Evolutionary conservation across 2,329 filamentous ascomycete genomes (phyloP), one percentile per base, ranked within the genome.

Genomic region (Beauveria bassiana): DNA sequence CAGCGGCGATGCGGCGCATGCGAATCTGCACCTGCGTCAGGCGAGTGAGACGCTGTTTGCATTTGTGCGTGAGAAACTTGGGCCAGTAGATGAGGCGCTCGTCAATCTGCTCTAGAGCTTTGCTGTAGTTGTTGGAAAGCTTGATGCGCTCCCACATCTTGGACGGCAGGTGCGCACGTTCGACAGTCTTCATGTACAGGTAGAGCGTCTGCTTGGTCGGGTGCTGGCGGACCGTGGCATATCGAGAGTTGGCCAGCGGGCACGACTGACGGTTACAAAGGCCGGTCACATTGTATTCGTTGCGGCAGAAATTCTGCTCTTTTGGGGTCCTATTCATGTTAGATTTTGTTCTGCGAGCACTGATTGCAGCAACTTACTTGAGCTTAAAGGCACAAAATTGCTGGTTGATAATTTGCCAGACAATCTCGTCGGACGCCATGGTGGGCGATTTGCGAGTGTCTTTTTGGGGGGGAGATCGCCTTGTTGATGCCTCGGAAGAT

Each of bases 321-420:
- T 93, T 96, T 26, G 90, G 90, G 22, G 88, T 91, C 79, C 86
- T 91, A 70, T 26, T 8, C 62, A 5, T 56, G 66, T 79, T 66
- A 78, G 71, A 40, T 47, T 22, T 52, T 31, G 24, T 24, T 20
- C 10, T 12, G 40, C 1, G 0, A 16, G 12, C 22, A 38, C n/a
- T 18, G 20, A 12, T 34, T n/a, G 20, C n/a, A 10, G 18, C 3
- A 14, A 69, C 84, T 68, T 78, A 91, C 86, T 96, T 96, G 67
- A 98, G 81, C 73, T 97, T 97, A 81, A 93, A 98, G 57, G 89
- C 88, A 79, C 95, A 98, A 74, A 95, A 96, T 72, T 93, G 90
- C 77, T 95, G 90, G 77, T 96, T 96, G 68, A 97, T 96, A 62
- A 97, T 90, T 74, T 93, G 87, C 95, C 95, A 99, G 66, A 98